Percentiles rank a stretch among this genome's conserved stretches.
Conservation (phyloP, 441 rosid genomes). For the Euphorbia celastroides region DNA sequence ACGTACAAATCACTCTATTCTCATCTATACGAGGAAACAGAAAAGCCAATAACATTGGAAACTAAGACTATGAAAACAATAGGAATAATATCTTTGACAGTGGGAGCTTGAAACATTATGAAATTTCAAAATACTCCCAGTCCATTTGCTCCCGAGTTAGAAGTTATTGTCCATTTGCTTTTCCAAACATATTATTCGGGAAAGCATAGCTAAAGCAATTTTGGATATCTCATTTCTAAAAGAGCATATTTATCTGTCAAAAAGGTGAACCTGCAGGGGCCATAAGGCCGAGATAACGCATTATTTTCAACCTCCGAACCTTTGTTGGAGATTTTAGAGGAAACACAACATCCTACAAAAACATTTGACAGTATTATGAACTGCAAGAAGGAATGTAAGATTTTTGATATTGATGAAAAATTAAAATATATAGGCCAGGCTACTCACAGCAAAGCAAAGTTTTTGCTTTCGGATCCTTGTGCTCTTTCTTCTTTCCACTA, state of each 20-base stretch:
- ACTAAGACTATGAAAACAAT: neutral
- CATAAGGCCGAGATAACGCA: slow-evolving; percentile 38
- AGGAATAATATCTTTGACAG: neutral
- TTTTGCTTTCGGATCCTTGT: slow-evolving; percentile 28
- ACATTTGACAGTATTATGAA: neutral
- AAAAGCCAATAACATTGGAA: neutral
- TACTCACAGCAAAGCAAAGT: slow-evolving; percentile 25
- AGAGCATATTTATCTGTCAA: neutral
- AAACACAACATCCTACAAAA: slow-evolving; percentile 24
- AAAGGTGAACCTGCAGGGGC: slow-evolving; percentile 37
- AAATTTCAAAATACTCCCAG: neutral
- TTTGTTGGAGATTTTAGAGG: slow-evolving; percentile 18
- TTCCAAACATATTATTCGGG: no score
- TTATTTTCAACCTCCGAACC: slow-evolving; percentile 33
- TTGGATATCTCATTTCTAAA: no score
- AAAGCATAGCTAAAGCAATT: no score
- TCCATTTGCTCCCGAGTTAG: neutral
- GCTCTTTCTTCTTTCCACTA: slow-evolving; percentile 20
- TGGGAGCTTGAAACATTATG: neutral
- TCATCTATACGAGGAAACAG: neutral
- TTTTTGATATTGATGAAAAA: neutral
- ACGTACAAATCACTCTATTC: neutral
- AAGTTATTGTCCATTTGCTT: neutral
- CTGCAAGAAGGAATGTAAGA: neutral
- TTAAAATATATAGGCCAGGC: neutral